phyloP scores from a whole-genome alignment of 306 rosid genomes.

The Sindora glabra region DNA sequence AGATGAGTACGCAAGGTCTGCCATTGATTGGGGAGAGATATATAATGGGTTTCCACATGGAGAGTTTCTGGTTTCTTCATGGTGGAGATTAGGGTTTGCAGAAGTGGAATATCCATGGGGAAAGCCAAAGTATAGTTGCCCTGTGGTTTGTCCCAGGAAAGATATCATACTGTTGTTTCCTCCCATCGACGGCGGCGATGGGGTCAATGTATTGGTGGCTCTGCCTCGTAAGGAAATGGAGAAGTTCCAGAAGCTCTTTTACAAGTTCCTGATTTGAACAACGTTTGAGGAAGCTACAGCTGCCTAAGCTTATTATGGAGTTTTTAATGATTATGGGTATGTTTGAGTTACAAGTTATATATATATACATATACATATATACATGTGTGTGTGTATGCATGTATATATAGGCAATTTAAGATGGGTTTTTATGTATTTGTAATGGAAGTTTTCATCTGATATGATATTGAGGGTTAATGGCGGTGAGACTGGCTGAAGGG shows the following conservation, averaged over 20 bases:
- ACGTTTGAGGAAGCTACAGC: background rate
- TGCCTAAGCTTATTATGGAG: no score
- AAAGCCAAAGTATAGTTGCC: constrained; percentile 64
- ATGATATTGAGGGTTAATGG: no score
- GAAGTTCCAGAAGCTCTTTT: constrained; percentile 34
- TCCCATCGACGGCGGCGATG: constrained; percentile 21
- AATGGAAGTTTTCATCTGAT: no score
- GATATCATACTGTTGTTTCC: constrained; percentile 62
- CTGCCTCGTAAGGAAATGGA: constrained; percentile 54
- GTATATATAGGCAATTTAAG: no score
- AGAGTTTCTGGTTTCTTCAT: constrained; percentile 65
- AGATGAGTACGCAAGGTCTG: constrained; percentile 55
- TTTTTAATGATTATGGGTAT: no score
- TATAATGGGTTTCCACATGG: constrained; percentile 61
- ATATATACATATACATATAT: no score
- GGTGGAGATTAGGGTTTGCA: constrained; percentile 74
- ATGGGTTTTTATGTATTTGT: no score
- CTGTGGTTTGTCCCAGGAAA: constrained; percentile 46
- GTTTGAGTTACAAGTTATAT: no score
- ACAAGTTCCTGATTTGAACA: constrained; percentile 10
- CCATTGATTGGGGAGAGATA: constrained; percentile 65
- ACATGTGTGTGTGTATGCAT: no score
- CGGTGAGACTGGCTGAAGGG: no score
- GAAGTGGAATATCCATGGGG: constrained; percentile 86
- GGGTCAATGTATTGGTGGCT: constrained; percentile 46